These are phyloP conservation scores for Suhomyces terraborum DNA, from an alignment of 1,139 yeast species.

Conservation along the genomic window DNA sequence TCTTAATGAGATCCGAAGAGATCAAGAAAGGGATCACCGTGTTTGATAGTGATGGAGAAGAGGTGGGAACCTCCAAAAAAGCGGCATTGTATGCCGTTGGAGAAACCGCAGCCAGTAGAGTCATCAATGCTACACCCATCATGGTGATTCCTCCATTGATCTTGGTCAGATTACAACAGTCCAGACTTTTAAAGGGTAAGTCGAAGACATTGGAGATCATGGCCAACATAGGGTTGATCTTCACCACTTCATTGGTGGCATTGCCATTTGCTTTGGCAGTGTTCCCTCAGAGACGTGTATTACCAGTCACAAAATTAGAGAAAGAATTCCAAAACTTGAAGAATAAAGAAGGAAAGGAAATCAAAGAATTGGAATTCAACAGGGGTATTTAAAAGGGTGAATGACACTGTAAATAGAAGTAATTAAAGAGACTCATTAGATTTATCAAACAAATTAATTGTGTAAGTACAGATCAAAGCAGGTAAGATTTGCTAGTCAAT, in stretches of 20 bases:
- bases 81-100: slow-evolving; percentile 95
- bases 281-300: slow-evolving; percentile 82
- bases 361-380: slow-evolving; percentile 74
- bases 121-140: slow-evolving; percentile 93
- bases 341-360: slow-evolving; percentile 61
- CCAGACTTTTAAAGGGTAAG: slow-evolving; percentile 62
- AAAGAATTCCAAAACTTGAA: slow-evolving; percentile 58
- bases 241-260: slow-evolving; percentile 80
- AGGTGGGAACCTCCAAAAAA: slow-evolving; percentile 74
- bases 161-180: slow-evolving; percentile 72
- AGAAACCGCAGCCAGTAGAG: slow-evolving; percentile 93
- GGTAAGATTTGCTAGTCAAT: too few species aligned
- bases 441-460: too few species aligned
- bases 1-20: slow-evolving; percentile 94
- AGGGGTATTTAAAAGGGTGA: slow-evolving; percentile 68
- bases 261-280: slow-evolving; percentile 94
- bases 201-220: slow-evolving; percentile 63
- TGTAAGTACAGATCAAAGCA: too few species aligned
- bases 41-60: slow-evolving; percentile 63
- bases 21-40: slow-evolving; percentile 81
- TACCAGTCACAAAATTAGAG: slow-evolving; percentile 64
- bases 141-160: slow-evolving; percentile 94
- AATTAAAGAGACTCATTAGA: background rate
- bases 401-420: background rate
- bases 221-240: slow-evolving; percentile 80